Conservation (phyloP, 495 filamentous ascomycete genomes). For the Penicillium silybi region DNA sequence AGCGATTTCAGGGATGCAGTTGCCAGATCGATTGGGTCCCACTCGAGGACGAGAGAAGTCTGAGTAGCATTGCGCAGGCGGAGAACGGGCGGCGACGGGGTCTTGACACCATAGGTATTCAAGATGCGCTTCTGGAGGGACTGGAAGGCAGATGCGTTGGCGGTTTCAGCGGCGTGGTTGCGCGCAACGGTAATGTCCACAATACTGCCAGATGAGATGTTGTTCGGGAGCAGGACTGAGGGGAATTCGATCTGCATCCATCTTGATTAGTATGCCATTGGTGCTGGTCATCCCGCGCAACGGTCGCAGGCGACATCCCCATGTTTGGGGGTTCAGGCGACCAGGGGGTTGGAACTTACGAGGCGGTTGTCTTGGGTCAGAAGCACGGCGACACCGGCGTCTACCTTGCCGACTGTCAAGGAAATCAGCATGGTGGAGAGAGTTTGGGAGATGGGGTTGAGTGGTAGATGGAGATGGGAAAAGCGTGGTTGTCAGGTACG, state of each 20-base stretch:
- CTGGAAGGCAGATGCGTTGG: conserved; percentile 68
- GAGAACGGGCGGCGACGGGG: conserved; percentile 75
- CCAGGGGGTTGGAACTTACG: conserved; percentile 51
- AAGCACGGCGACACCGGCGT: conserved; percentile 95
- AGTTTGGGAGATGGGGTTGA: not conserved
- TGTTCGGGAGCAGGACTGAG: conserved; percentile 90
- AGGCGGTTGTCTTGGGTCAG: conserved; percentile 95
- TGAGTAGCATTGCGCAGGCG: conserved; percentile 95
- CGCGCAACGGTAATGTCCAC: conserved; percentile 96
- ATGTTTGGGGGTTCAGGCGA: conserved; percentile 15
- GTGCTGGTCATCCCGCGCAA: not conserved
- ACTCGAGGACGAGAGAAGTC: conserved; percentile 94
- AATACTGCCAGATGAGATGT: conserved; percentile 91
- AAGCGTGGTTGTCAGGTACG: conserved; percentile 14
- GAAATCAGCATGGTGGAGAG: conserved; percentile 78
- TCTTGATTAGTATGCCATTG: conserved; percentile 7
- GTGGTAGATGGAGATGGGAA: conserved; percentile 15
- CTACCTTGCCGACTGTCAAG: conserved; percentile 97
- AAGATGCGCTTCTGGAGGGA: conserved; percentile 84
- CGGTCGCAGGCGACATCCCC: conserved; percentile 6
- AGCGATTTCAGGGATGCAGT: conserved; percentile 86
- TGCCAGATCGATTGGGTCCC: conserved; percentile 91
- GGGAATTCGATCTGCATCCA: conserved; percentile 87
- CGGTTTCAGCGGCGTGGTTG: conserved; percentile 73
- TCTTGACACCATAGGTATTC: conserved; percentile 73